Evolutionary conservation across 805 yeast genomes (phyloP), one percentile per base, ranked within the genome.

Genomic region (Wickerhamomyces subpelliculosus): DNA sequence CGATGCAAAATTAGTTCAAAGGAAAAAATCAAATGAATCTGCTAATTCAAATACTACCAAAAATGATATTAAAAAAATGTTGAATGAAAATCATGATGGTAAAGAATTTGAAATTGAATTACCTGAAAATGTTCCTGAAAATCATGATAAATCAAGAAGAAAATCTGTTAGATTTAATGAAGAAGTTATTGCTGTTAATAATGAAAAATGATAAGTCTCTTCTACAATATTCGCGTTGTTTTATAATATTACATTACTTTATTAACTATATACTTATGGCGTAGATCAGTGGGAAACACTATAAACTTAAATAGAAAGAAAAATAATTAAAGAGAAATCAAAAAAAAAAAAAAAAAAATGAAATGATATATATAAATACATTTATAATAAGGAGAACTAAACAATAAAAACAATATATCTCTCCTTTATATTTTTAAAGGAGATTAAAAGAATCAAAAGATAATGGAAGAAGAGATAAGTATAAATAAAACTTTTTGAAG

Each of bases 131-230:
- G 34, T n/a, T n/a, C n/a, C n/a, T n/a, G n/a, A n/a, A n/a, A n/a
- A 47, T 19, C 46, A 43, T 14, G 44, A 53, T 30, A 43, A 67
- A 57, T 68, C 63, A 40, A 67, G 85, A 60, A 64, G 84, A 52
- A 77, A 79, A 45, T 75, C 83, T 5, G 85, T 80, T 3, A 63
- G 85, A 45, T 80, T 80, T 48, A 80, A 78, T 45, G 81, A 75
- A 40, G 67, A 69, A 41, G 85, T 80, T 9, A 62, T 70, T 25
- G 69, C 75, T n/a, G 75, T 74, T 7, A 60, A 17, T 14, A 29
- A 60, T 9, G 64, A 67, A 42, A 57, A 57, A 27, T 53, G 39
- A 37, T 27, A 19, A 32, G 13, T n/a, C n/a, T 5, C 6, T n/a
- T n/a, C n/a, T n/a, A n/a, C n/a, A n/a, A n/a, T n/a, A n/a, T n/a